Evolutionary conservation across 176 grass and related monocot species (phyloP).

Genomic region (Zoysia japonica): DNA sequence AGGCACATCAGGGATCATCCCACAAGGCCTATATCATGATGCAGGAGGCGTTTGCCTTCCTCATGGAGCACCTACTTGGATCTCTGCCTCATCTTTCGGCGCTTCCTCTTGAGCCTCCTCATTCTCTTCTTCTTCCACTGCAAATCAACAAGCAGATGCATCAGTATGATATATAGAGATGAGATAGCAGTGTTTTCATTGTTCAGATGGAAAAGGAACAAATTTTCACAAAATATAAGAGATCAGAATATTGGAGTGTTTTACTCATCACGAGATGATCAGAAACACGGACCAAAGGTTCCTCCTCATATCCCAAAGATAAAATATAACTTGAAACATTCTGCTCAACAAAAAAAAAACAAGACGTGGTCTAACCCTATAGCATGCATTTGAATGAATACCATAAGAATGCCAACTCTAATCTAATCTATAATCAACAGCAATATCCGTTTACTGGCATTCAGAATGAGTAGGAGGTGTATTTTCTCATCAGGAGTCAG

Average conservation of each 20-base stretch:
- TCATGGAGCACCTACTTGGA: conserved; percentile 43
- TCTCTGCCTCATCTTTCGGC: conserved; percentile 89
- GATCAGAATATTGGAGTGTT: conserved; percentile 45
- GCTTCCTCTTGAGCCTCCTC: conserved; percentile 92
- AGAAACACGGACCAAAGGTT: conserved; percentile 60
- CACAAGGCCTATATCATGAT: not conserved
- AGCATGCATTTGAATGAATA: not conserved
- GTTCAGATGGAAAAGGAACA: not conserved
- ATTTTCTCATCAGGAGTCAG: not conserved
- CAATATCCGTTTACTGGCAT: not conserved
- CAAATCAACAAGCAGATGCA: not conserved
- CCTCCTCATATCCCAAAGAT: conserved; percentile 36
- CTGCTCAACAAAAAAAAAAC: not conserved
- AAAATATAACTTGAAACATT: not conserved
- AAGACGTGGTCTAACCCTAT: not conserved
- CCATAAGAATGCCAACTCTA: no score
- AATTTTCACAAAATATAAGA: not conserved
- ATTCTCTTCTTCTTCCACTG: conserved; percentile 98
- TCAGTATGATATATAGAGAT: not conserved
- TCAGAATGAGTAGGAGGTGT: conserved; percentile 27
- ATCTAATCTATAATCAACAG: no score
- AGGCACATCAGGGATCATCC: not conserved
- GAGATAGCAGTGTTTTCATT: not conserved
- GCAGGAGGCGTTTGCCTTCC: not conserved
- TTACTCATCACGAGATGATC: conserved; percentile 45